Evolutionary conservation across 768 basidiomycete species (phyloP).

Genomic region (Hygrocybe punicea): DNA sequence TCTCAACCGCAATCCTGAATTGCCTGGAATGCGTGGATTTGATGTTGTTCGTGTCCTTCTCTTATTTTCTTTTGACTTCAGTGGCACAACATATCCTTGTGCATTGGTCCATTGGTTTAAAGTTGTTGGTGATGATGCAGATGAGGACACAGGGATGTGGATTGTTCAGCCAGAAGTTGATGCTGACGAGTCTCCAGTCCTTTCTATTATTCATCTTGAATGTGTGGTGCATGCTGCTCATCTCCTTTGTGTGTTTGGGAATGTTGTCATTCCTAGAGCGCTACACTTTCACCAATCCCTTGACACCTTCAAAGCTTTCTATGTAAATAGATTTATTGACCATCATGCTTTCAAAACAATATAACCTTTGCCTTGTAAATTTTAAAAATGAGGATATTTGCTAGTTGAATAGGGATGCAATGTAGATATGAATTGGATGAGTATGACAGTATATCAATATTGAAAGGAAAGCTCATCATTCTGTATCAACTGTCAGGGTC

Average conservation of each 20-base stretch:
- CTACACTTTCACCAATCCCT: not conserved
- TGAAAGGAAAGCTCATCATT: too few relatives aligned
- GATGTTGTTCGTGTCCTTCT: constrained; percentile 25
- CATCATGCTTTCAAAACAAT: too few relatives aligned
- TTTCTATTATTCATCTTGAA: constrained; percentile 27
- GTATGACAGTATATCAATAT: too few relatives aligned
- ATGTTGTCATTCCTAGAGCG: constrained; percentile 12
- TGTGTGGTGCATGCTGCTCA: constrained; percentile 13
- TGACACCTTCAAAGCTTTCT: constrained; percentile 11
- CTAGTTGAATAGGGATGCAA: too few relatives aligned
- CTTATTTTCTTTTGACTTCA: constrained; percentile 21
- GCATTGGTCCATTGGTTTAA: constrained; percentile 13
- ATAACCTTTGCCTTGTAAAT: too few relatives aligned
- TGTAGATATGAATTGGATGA: too few relatives aligned
- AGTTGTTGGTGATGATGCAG: not conserved
- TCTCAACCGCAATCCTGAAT: constrained; percentile 12
- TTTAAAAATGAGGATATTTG: too few relatives aligned
- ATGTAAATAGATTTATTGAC: constrained; percentile 21
- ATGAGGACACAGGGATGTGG: constrained; percentile 19
- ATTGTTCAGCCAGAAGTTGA: constrained; percentile 13
- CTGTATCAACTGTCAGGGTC: too few relatives aligned
- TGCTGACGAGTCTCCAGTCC: not conserved
- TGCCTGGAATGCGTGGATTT: constrained; percentile 24
- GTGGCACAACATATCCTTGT: constrained; percentile 6
- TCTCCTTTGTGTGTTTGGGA: constrained; percentile 10